Evolutionary conservation across 1,284 basidiomycete species (phyloP), one percentile per base, ranked within the genome.

Genomic region (Wolfiporia cocos): DNA sequence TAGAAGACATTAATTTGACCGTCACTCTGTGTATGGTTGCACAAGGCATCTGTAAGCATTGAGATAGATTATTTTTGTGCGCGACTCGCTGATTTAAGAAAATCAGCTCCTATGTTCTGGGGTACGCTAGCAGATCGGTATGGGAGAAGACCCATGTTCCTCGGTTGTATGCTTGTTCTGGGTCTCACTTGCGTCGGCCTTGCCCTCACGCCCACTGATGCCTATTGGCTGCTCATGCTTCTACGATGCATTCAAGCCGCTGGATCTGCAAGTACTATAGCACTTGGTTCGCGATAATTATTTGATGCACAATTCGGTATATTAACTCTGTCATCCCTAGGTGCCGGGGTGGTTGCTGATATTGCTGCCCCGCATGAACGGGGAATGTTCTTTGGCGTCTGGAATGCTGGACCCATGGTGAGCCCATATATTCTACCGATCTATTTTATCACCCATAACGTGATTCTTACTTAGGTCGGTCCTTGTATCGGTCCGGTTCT

Each of bases 21-120:
- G 81, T 90, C 21, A 89, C 86, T 0, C 73, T 85, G 43, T 87
- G 88, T 58, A 80, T 89, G 76, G 65, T 88, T 22, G 65, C 88
- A 20, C 87, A 91, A 63, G 86, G 81, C 17, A 61, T 86, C 33
- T 73, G 83, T 84, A 49, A 47, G 68, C 52, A 4, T 42, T 34
- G 5, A 2, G 17, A 12, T 24, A n/a, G n/a, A n/a, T n/a, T n/a
- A n/a, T n/a, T n/a, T n/a, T n/a, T n/a, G n/a, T n/a, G n/a, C n/a
- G n/a, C n/a, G n/a, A n/a, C n/a, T n/a, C n/a, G n/a, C n/a, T n/a
- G n/a, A n/a, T n/a, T n/a, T n/a, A n/a, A n/a, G n/a, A n/a, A n/a
- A 32, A 37, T 30, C 37, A 69, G 67, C 66, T 24, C 69, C 69
- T 5, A 68, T 69, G 56, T 48, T 71, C 35, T 72, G 69, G 68